A percentile compares a stretch with the other conserved stretches of the same genome.
Conservation (phyloP, 306 rosid genomes). For the Cicer arietinum region DNA sequence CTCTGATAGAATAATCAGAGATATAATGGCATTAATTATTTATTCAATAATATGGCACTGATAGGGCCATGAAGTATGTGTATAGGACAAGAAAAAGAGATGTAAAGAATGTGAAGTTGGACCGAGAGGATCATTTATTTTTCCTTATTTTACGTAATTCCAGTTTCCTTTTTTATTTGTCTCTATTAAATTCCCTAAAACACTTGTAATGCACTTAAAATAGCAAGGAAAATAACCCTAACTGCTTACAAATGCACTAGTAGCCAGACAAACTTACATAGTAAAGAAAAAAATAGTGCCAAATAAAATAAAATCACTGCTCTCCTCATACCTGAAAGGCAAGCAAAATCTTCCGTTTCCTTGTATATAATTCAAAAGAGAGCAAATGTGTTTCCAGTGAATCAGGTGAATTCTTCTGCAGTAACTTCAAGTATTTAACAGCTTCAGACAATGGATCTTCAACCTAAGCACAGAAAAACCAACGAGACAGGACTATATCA, state of each 20-base stretch:
- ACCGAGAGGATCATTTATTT: background rate
- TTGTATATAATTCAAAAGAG: conserved; percentile 87
- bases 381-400: conserved; percentile 87
- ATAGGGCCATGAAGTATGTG: background rate
- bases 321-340: conserved; percentile 74
- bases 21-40: background rate
- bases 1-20: background rate
- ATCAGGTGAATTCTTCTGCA: conserved; percentile 87
- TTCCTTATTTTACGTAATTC: background rate
- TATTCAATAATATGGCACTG: conserved; percentile 3
- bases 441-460: conserved; percentile 90
- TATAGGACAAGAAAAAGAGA: background rate
- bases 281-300: conserved; percentile 18
- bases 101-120: background rate
- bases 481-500: conserved; percentile 25
- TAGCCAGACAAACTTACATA: conserved; percentile 10
- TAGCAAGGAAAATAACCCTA: conserved; percentile 9
- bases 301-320: conserved; percentile 18
- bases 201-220: background rate
- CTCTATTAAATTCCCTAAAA: background rate
- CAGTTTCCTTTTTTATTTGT: background rate
- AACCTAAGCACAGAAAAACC: conserved; percentile 54
- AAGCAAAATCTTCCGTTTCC: conserved; percentile 84
- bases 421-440: conserved; percentile 89
- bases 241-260: conserved; percentile 10